Evolutionary conservation across 805 yeast genomes (phyloP), one percentile per base, ranked within the genome.

Genomic region (Metschnikowia santaceciliae): DNA sequence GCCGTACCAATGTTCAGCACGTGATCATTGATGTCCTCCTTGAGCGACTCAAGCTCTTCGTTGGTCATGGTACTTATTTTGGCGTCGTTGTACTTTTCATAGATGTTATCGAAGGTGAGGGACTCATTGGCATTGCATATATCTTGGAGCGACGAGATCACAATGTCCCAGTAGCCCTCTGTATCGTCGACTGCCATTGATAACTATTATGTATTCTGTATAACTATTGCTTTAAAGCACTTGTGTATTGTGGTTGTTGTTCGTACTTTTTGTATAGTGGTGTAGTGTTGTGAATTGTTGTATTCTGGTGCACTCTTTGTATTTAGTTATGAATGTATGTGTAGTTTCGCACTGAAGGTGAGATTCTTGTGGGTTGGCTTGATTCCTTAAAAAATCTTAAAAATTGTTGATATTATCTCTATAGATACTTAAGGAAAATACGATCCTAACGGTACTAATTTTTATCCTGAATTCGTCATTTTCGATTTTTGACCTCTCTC

Each of bases 91-190:
- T 65, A 52, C 57, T 67, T 60, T 6, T 56, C 57, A 54, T 66
- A 63, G n/a, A 63, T 54, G 40, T 66, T 61, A 54, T 83, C 84
- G 50, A 85, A 78, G 2, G 78, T 64, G 4, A 72, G 62, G 13
- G 77, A 71, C 57, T 82, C 88, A 59, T 83, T 83, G 26, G 81
- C 74, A 54, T 80, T 84, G 64, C 82, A 82, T 10, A 84, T 75
- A 57, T 85, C 90, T 62, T 85, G 90, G 17, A 86, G 68, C 1
- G 86, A 82, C 6, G 89, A 76, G 2, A 82, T 70, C 5, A 83
- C 83, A 32, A 79, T 76, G 58, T 83, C 87, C 92, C 92, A 86
- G 58, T 80, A 77, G 1, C 85, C 82, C 23, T 80, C 84, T 74
- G 79, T 77, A 49, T 61, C 63, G 36, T 51, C 52, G 10, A 51